These are phyloP conservation scores for Lavandula angustifolia DNA, from an alignment of 257 asterid genomes.

Conservation along the genomic window DNA sequence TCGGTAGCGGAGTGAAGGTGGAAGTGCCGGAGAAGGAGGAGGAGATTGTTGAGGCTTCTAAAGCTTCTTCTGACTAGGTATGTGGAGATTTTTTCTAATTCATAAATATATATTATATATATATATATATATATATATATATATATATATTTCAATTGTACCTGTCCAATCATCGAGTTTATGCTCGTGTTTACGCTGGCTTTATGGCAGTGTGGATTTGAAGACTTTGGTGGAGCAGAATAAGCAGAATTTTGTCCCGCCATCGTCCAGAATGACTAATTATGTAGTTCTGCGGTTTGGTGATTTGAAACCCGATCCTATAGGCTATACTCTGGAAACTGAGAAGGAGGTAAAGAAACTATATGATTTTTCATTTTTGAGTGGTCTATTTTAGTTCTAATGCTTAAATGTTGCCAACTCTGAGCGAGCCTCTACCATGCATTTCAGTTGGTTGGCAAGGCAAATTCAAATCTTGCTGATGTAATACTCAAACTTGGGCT, in stretches of 20 bases:
- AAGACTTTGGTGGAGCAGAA: conserved; percentile 83
- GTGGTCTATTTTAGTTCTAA: not conserved
- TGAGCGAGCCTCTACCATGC: no score
- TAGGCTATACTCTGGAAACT: not conserved
- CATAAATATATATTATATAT: no score
- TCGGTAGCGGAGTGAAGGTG: conserved; percentile 34
- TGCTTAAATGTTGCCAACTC: conserved; percentile 12
- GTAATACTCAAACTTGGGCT: conserved; percentile 97
- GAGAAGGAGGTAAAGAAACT: not conserved
- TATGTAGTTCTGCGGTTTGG: conserved; percentile 87
- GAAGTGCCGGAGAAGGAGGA: conserved; percentile 43
- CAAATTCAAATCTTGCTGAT: conserved; percentile 96
- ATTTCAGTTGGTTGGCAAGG: conserved; percentile 88
- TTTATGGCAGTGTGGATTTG: conserved; percentile 79
- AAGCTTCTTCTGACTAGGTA: conserved; percentile 82
- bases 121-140: no score
- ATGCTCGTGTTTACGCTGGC: conserved; percentile 24
- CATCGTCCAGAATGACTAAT: conserved; percentile 89
- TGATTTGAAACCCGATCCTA: conserved; percentile 50
- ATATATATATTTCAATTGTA: no score
- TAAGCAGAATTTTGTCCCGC: conserved; percentile 71
- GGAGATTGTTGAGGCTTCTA: conserved; percentile 38
- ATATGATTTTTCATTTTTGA: conserved; percentile 5
- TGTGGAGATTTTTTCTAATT: not conserved
- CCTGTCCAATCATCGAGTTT: not conserved